Percentiles rank a stretch among this genome's conserved stretches.
Conservation (phyloP, 2,329 filamentous ascomycete genomes). For the Didymella arachidicola region DNA sequence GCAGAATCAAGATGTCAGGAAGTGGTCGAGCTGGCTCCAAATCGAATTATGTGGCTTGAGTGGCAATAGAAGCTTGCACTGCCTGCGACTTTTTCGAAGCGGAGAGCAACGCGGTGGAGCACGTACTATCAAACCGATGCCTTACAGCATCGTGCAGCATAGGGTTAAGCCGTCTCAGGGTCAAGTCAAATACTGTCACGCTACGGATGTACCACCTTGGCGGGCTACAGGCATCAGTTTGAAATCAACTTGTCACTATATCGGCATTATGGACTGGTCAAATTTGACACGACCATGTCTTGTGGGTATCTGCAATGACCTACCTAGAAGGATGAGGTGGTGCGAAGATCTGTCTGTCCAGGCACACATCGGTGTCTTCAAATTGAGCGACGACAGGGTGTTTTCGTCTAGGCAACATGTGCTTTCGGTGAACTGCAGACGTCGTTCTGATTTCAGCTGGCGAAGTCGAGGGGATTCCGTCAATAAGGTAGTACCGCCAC, state of each 20-base stretch:
- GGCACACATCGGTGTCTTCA: neutral
- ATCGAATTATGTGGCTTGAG: neutral
- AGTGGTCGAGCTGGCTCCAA: neutral
- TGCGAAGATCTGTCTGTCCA: constrained; percentile 1
- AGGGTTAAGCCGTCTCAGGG: neutral
- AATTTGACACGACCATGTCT: neutral
- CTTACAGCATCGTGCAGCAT: constrained; percentile 11
- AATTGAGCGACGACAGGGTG: neutral
- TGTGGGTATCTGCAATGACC: neutral
- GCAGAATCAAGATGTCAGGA: neutral
- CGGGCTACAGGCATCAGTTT: neutral
- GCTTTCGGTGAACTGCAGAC: constrained; percentile 1
- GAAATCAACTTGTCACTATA: neutral
- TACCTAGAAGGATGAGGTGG: neutral
- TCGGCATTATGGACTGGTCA: neutral
- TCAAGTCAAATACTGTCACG: neutral
- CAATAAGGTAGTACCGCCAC: neutral
- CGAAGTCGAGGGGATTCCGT: neutral
- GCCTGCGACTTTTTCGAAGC: too few relatives aligned
- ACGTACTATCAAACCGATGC: neutral
- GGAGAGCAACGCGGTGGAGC: neutral
- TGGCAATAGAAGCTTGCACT: neutral
- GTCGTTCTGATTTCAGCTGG: neutral
- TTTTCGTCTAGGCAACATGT: neutral
- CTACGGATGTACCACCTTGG: neutral